Evolutionary conservation across 208 protist species (phyloP).

Genomic region (Crithidia brevicula): DNA sequence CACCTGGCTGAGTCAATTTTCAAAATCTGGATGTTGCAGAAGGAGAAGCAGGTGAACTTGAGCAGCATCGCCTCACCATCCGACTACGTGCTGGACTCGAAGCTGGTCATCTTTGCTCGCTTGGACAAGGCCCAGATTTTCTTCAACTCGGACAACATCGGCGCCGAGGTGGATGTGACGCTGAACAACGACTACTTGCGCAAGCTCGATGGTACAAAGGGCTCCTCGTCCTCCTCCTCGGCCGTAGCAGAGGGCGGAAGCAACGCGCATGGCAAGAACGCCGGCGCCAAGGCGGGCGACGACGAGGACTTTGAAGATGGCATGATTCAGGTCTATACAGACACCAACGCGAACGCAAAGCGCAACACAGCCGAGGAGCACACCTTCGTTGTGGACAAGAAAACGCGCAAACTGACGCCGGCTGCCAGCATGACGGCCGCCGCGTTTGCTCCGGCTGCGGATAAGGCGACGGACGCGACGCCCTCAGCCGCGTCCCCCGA

Average conservation of each 20-base stretch:
- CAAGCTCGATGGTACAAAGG: slow-evolving; percentile 21
- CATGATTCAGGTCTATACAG: slow-evolving; percentile 34
- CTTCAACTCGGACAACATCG: slow-evolving; percentile 30
- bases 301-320: slow-evolving; percentile 28
- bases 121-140: slow-evolving; percentile 40
- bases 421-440: too few relatives aligned
- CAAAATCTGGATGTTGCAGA: slow-evolving; percentile 68
- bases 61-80: slow-evolving; percentile 55
- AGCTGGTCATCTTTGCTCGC: slow-evolving; percentile 60
- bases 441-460: too few relatives aligned
- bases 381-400: slow-evolving; percentile 30
- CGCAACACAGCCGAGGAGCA: slow-evolving; percentile 16
- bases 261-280: background rate
- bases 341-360: slow-evolving; percentile 24
- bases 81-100: slow-evolving; percentile 67
- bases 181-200: slow-evolving; percentile 40
- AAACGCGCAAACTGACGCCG: slow-evolving; percentile 22
- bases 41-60: slow-evolving; percentile 54
- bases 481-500: background rate
- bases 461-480: too few relatives aligned
- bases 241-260: background rate
- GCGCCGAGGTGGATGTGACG: slow-evolving; percentile 37
- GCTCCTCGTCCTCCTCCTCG: too few relatives aligned
- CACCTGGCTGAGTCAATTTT: slow-evolving; percentile 64
- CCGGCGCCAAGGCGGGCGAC: background rate